A percentile compares a stretch with the other conserved stretches of the same genome.
These are phyloP conservation scores for Crepidotus variabilis DNA, from an alignment of 768 basidiomycete genomes.

Conservation along the genomic window DNA sequence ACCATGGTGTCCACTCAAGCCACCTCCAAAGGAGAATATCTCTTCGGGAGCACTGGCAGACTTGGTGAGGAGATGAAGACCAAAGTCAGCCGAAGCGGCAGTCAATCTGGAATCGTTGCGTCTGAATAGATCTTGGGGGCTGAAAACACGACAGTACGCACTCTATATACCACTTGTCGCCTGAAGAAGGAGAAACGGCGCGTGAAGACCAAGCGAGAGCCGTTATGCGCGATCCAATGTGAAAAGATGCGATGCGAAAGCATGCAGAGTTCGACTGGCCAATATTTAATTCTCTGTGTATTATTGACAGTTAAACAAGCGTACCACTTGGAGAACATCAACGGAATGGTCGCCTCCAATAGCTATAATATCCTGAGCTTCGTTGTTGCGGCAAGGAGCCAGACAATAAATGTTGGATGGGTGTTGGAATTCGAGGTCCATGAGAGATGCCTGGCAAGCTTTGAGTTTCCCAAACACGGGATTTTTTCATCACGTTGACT, in stretches of 20 bases:
- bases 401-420: slow-evolving; percentile 59
- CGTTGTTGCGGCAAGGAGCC: slow-evolving; percentile 58
- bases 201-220: slow-evolving; percentile 77
- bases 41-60: slow-evolving; percentile 41
- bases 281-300: background rate
- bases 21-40: slow-evolving; percentile 72
- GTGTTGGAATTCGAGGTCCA: slow-evolving; percentile 62
- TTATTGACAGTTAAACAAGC: slow-evolving; percentile 15
- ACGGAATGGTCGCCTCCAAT: slow-evolving; percentile 72
- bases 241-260: slow-evolving; percentile 62
- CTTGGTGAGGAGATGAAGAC: slow-evolving; percentile 68
- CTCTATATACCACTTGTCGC: slow-evolving; percentile 73
- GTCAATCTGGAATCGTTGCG: slow-evolving; percentile 43
- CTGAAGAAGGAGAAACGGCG: slow-evolving; percentile 60
- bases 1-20: slow-evolving; percentile 78
- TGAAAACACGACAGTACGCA: slow-evolving; percentile 29
- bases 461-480: too few species aligned
- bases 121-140: background rate
- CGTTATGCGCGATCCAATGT: slow-evolving; percentile 67
- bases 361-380: slow-evolving; percentile 67
- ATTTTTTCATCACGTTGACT: slow-evolving; percentile 1
- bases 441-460: slow-evolving; percentile 18
- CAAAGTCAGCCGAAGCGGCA: slow-evolving; percentile 65
- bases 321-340: slow-evolving; percentile 62
- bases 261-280: slow-evolving; percentile 16